phyloP scores from a whole-genome alignment of 257 asterid species.

The Capsicum rhomboideum region DNA sequence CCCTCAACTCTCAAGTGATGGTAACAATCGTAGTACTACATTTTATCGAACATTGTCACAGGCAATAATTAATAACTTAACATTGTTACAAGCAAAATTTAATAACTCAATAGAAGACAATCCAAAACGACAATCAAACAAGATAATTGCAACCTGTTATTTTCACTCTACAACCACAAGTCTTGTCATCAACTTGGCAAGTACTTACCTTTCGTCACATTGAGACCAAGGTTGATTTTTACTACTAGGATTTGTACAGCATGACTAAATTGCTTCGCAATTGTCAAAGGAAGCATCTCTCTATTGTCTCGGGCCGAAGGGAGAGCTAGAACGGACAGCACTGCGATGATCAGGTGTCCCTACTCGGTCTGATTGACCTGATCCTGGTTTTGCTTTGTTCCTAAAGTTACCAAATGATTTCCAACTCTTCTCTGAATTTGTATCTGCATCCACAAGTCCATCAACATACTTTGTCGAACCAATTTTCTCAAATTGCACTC shows the following conservation, averaged over 20 bases:
- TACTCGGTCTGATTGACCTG: slow-evolving; percentile 24
- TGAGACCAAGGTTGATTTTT: background rate
- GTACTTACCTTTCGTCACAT: background rate
- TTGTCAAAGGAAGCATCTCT: background rate
- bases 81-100: slow-evolving; percentile 5
- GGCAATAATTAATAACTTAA: slow-evolving; percentile 3
- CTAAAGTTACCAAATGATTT: slow-evolving; percentile 18
- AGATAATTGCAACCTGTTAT: slow-evolving; percentile 10
- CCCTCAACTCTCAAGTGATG: background rate
- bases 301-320: slow-evolving; percentile 22
- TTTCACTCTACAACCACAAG: slow-evolving; percentile 10
- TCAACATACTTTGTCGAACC: slow-evolving; percentile 18
- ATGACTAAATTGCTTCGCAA: background rate
- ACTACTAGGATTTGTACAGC: background rate
- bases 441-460: slow-evolving; percentile 49
- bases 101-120: slow-evolving; percentile 5
- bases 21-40: background rate
- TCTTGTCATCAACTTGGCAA: slow-evolving; percentile 1
- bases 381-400: slow-evolving; percentile 13
- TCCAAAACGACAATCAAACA: background rate
- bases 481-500: slow-evolving; percentile 49
- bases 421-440: slow-evolving; percentile 52
- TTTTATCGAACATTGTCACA: background rate
- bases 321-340: slow-evolving; percentile 8
- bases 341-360: slow-evolving; percentile 15